Base-by-base conservation (phyloP, 768 basidiomycete genomes). In the Kwoniella heveanensis region DNA sequence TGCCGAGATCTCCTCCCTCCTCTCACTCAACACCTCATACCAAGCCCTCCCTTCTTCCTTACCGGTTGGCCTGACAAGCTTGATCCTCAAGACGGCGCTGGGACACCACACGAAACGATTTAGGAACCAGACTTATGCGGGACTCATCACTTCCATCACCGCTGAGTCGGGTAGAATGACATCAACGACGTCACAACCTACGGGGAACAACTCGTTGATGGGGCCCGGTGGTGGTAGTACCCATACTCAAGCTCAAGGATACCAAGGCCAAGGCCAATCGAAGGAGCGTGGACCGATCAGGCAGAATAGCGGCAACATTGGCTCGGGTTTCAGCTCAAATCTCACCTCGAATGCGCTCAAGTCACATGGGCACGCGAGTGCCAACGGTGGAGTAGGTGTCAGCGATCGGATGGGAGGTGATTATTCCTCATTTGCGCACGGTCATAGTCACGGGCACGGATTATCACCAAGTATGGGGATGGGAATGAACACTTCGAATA, bases 61-160 rank as follows among this genome's bases (percentile, higher is more conserved):
- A 2, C 73, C 75, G 5, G 65, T 69, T 13, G 25, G 22, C 22
- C 46, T 74, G 2, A 69, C 72, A 1, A 54, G 62, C 15, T 37
- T 69, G 19, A 25, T 74, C 6, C 65, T 71, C 48, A 70, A 68
- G 54, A 74, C 68, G n/a, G 75, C 72, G 6, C 54, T 77, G 17
- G 22, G 47, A 25, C 75, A 77, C 48, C 75, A 77, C 51, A 71
- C 71, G 5, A 66, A 70, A 22, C 64, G 75, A 54, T 77, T 77
- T 58, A 51, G 56, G 30, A 72, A 71, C 48, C 70, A 73, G 48
- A 77, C 75, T 21, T 77, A 77, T 66, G 75, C 75, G 7, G 65
- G 75, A 22, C 48, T 77, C 44, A 77, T 77, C 58, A 67, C 66
- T 8, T 65, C 65, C 37, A 58, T 77, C 44, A 77, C 75, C 5